A percentile compares a stretch with the other conserved stretches of the same genome.
Conservation (phyloP, 345 rosid genomes). For the Pseudoturritis turrita region DNA sequence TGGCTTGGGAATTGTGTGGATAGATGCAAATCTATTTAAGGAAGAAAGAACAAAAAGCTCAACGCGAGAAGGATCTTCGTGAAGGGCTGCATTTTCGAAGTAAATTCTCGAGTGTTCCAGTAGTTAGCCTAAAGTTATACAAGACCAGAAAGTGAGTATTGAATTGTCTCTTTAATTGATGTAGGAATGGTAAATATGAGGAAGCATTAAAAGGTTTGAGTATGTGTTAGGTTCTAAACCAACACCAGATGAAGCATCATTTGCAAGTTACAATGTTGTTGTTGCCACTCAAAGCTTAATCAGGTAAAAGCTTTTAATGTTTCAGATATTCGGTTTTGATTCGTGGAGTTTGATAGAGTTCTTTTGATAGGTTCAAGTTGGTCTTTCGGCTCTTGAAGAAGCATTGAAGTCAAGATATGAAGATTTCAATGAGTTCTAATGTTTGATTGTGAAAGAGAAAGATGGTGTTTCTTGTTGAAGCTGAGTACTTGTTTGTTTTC, state of each 20-base stretch:
- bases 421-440: slow-evolving; percentile 47
- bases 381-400: slow-evolving; percentile 87
- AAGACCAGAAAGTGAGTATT: not conserved
- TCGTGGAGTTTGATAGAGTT: not conserved
- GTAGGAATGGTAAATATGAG: slow-evolving; percentile 73
- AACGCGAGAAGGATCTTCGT: slow-evolving; percentile 72
- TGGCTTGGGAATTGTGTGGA: slow-evolving; percentile 4
- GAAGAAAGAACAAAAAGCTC: slow-evolving; percentile 73
- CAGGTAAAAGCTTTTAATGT: slow-evolving; percentile 43
- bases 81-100: slow-evolving; percentile 82
- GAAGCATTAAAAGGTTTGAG: slow-evolving; percentile 86
- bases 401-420: slow-evolving; percentile 74
- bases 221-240: slow-evolving; percentile 94
- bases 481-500: slow-evolving; percentile 19
- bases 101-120: slow-evolving; percentile 19
- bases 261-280: slow-evolving; percentile 90
- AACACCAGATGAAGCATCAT: slow-evolving; percentile 61
- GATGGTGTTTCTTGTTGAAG: slow-evolving; percentile 8
- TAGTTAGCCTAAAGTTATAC: slow-evolving; percentile 29
- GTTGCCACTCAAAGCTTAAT: slow-evolving; percentile 86
- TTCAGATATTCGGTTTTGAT: not conserved
- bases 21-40: slow-evolving; percentile 79
- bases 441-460: not conserved
- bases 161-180: not conserved
- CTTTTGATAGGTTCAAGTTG: slow-evolving; percentile 62